A percentile compares a stretch with the other conserved stretches of the same genome.
Conservation (phyloP, 2,329 filamentous ascomycete genomes). For the Epichloe gansuensis region DNA sequence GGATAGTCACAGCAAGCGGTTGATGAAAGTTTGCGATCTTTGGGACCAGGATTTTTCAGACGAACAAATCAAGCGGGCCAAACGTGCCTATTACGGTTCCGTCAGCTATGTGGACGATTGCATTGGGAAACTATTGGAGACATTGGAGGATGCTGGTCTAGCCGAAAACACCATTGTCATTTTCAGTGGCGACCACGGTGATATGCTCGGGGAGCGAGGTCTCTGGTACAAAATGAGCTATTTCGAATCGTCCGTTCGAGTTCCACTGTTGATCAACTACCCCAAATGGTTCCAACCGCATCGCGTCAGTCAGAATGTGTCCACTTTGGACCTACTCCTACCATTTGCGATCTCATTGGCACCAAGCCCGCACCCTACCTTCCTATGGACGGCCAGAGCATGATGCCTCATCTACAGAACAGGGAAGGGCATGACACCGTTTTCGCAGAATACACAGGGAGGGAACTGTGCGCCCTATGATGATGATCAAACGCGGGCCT, state of each 20-base stretch:
- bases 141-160: slow-evolving; percentile 67
- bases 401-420: slow-evolving; percentile 64
- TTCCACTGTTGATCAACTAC: slow-evolving; percentile 76
- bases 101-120: slow-evolving; percentile 92
- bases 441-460: slow-evolving; percentile 95
- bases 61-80: slow-evolving; percentile 74
- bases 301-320: slow-evolving; percentile 73
- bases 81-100: slow-evolving; percentile 82
- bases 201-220: slow-evolving; percentile 88
- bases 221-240: slow-evolving; percentile 98
- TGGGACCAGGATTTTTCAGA: slow-evolving; percentile 75
- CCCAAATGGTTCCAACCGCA: slow-evolving; percentile 64
- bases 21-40: slow-evolving; percentile 77
- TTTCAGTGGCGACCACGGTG: slow-evolving; percentile 87
- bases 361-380: slow-evolving; percentile 55
- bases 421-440: slow-evolving; percentile 67
- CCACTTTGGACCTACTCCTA: slow-evolving; percentile 81
- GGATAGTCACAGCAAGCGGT: slow-evolving; percentile 75
- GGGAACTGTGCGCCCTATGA: slow-evolving; percentile 74
- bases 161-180: slow-evolving; percentile 81
- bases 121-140: slow-evolving; percentile 68
- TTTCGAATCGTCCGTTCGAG: slow-evolving; percentile 82
- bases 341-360: slow-evolving; percentile 72
- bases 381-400: slow-evolving; percentile 76
- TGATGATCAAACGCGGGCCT: slow-evolving; percentile 82